Conservation (phyloP, 192 early-diverging fungal genomes). For the Backusella psychrophila region DNA sequence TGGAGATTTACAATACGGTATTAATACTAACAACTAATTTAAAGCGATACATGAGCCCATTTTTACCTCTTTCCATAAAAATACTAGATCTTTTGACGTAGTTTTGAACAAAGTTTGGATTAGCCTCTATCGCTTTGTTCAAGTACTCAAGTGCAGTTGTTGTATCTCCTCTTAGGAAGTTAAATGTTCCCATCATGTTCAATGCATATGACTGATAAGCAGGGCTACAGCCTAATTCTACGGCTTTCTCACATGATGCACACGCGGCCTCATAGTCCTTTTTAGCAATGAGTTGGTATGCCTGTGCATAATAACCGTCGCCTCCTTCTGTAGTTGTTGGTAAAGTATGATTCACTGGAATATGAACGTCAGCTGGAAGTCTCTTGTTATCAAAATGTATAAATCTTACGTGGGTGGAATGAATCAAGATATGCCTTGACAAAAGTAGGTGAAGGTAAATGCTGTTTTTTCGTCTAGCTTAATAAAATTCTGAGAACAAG, state of each 20-base stretch:
- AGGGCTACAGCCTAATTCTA: slow-evolving; percentile 50
- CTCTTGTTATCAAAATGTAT: background rate
- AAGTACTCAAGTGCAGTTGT: slow-evolving; percentile 69
- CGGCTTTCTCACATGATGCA: slow-evolving; percentile 63
- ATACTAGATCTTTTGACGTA: slow-evolving; percentile 90
- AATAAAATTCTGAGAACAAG: background rate
- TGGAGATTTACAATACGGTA: background rate
- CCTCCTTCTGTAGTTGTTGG: slow-evolving; percentile 29
- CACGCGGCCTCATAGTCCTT: slow-evolving; percentile 62
- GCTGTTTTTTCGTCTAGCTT: slow-evolving; percentile 41
- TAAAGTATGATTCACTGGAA: slow-evolving; percentile 17
- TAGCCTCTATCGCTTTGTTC: slow-evolving; percentile 75
- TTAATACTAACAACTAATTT: background rate
- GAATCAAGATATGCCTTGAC: slow-evolving; percentile 94
- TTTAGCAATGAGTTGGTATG: slow-evolving; percentile 46
- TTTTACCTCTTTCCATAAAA: slow-evolving; percentile 73
- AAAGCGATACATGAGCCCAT: background rate
- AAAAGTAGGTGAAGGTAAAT: slow-evolving; percentile 90
- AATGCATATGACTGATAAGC: slow-evolving; percentile 63
- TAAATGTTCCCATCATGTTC: slow-evolving; percentile 87
- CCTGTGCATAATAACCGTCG: slow-evolving; percentile 53
- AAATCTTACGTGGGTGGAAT: slow-evolving; percentile 57
- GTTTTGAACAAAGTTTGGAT: slow-evolving; percentile 78
- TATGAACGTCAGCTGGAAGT: background rate
- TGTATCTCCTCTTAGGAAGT: slow-evolving; percentile 84